Evolutionary conservation across 169 alveolate genomes (phyloP).

Genomic region (Eimeria sp.): DNA sequence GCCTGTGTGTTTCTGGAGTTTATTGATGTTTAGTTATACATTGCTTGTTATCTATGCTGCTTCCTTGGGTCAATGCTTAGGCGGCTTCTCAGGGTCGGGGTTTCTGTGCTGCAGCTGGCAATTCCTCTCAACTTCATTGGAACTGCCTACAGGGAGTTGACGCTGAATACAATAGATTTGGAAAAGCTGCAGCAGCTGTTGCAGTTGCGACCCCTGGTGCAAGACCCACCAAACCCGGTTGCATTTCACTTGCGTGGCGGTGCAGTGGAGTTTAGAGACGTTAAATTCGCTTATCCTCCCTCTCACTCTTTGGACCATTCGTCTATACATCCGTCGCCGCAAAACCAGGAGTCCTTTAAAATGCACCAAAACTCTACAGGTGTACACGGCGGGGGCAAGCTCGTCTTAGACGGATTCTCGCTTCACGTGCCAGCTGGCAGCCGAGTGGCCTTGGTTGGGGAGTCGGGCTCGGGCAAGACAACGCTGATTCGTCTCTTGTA

Average conservation of each 20-base stretch:
- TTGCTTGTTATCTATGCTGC: neutral
- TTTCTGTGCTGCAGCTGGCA: constrained; percentile 84
- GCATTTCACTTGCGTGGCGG: constrained; percentile 51
- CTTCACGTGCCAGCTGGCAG: constrained; percentile 73
- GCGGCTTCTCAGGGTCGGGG: neutral
- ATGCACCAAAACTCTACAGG: neutral
- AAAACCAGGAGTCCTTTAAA: neutral
- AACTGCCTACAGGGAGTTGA: constrained; percentile 85
- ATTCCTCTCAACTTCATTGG: constrained; percentile 87
- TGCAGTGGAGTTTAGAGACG: constrained; percentile 58
- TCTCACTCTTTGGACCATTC: constrained; percentile 14
- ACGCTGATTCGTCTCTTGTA: constrained; percentile 92
- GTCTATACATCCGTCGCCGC: neutral
- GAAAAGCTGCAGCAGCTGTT: constrained; percentile 61
- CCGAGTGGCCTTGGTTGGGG: constrained; percentile 83
- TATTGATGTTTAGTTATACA: neutral
- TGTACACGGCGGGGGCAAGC: constrained; percentile 5
- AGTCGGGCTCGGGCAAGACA: constrained; percentile 92
- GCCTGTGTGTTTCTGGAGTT: neutral
- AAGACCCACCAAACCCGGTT: constrained; percentile 67
- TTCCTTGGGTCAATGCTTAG: neutral
- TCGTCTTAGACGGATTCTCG: constrained; percentile 55
- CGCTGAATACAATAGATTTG: constrained; percentile 84
- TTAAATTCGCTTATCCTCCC: constrained; percentile 64
- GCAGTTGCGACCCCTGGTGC: constrained; percentile 39